Percentiles rank a stretch among this genome's conserved stretches.
phyloP scores from a whole-genome alignment of 768 basidiomycete genomes.

The Lactarius vividus region DNA sequence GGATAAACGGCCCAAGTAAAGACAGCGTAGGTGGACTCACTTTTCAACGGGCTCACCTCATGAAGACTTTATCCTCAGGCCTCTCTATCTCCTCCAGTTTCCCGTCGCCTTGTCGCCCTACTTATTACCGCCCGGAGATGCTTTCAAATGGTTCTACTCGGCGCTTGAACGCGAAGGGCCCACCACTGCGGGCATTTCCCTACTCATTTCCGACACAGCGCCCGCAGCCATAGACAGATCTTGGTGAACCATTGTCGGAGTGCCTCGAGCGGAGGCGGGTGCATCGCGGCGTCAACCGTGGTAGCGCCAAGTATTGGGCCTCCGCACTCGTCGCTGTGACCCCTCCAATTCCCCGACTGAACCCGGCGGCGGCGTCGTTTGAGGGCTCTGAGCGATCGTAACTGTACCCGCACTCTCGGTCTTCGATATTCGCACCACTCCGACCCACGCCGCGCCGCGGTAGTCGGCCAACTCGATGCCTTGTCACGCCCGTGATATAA shows the following conservation, averaged over 20 bases:
- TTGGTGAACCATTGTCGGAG: background rate
- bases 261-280: slow-evolving; percentile 7
- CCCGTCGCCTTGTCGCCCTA: background rate
- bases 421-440: background rate
- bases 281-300: slow-evolving; percentile 9
- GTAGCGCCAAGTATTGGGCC: background rate
- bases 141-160: background rate
- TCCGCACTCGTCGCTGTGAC: background rate
- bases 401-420: background rate
- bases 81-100: background rate
- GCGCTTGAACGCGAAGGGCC: background rate
- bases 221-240: background rate
- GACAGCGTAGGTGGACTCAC: background rate
- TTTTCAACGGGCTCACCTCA: background rate
- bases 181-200: background rate
- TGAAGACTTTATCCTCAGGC: background rate
- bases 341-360: background rate
- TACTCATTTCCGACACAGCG: slow-evolving; percentile 10
- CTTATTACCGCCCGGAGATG: background rate
- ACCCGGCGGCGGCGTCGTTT: background rate
- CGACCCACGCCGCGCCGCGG: background rate
- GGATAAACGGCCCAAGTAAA: background rate
- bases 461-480: background rate
- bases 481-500: background rate
- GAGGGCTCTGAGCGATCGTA: background rate